Evolutionary conservation across 345 rosid genomes (phyloP).

Genomic region (Acer saccharum): DNA sequence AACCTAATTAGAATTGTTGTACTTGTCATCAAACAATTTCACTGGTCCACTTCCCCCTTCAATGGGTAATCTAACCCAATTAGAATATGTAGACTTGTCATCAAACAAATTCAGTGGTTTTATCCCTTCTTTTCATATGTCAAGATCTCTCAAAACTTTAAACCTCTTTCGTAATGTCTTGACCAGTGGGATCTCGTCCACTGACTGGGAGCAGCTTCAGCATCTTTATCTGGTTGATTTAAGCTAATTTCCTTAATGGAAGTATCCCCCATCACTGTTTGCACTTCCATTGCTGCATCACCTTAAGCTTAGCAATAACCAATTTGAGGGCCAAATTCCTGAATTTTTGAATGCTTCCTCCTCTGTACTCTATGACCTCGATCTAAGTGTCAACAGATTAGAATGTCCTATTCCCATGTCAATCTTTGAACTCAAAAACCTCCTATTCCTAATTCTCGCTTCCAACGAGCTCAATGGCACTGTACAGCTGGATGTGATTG

Average conservation of each 20-base stretch:
- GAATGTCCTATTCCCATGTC: too few species aligned
- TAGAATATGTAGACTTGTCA: slow-evolving; percentile 37
- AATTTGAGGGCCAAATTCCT: slow-evolving; percentile 21
- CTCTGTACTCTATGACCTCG: background rate
- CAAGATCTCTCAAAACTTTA: too few species aligned
- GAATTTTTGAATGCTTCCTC: background rate
- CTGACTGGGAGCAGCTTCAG: slow-evolving; percentile 24
- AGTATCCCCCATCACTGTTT: slow-evolving; percentile 32
- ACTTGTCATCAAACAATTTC: too few species aligned
- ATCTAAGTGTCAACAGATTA: too few species aligned
- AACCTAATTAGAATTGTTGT: too few species aligned
- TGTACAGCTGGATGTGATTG: slow-evolving; percentile 22
- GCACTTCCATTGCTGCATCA: slow-evolving; percentile 14
- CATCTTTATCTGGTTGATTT: slow-evolving; percentile 35
- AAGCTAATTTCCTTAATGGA: slow-evolving; percentile 35
- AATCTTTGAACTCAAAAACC: slow-evolving; percentile 22
- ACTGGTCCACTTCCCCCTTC: background rate
- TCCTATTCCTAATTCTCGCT: slow-evolving; percentile 19
- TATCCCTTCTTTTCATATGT: too few species aligned
- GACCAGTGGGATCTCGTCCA: too few species aligned
- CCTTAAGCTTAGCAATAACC: slow-evolving; percentile 20
- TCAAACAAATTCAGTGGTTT: background rate
- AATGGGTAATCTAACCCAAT: slow-evolving; percentile 19
- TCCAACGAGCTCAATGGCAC: slow-evolving; percentile 30
- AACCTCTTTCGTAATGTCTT: too few species aligned